phyloP scores from a whole-genome alignment of 1,284 basidiomycete species.

The Ustilago loliicola region DNA sequence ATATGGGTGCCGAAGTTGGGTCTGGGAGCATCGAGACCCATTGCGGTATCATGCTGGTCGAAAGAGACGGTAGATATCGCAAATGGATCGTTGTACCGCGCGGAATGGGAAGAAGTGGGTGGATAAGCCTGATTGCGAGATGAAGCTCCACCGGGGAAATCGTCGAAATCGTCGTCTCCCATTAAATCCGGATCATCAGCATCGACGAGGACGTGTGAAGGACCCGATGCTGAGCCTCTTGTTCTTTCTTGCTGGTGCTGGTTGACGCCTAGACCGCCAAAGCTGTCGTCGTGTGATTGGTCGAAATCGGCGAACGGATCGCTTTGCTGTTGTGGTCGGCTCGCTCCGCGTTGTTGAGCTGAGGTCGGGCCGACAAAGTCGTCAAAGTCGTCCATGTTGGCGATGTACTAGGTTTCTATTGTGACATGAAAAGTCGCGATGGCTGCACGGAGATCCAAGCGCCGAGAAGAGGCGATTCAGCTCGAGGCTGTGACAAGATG shows the following conservation, averaged over 20 bases:
- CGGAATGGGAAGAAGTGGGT: conserved; percentile 9
- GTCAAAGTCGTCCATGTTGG: conserved; percentile 64
- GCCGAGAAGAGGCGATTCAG: neutral
- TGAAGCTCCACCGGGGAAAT: conserved; percentile 19
- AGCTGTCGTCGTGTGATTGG: conserved; percentile 30
- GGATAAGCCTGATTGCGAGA: conserved; percentile 39
- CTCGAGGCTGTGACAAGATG: neutral
- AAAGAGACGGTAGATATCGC: conserved; percentile 37
- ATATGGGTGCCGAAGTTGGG: conserved; percentile 37
- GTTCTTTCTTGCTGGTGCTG: neutral
- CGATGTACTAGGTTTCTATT: neutral
- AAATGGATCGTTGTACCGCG: conserved; percentile 32
- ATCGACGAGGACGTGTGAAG: conserved; percentile 65
- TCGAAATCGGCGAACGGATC: conserved; percentile 42
- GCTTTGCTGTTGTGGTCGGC: conserved; percentile 11
- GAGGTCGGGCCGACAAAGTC: conserved; percentile 49
- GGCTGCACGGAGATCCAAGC: conserved; percentile 2
- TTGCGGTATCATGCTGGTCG: conserved; percentile 43
- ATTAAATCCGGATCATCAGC: conserved; percentile 65
- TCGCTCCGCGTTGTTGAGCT: conserved; percentile 2
- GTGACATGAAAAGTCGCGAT: conserved; percentile 2
- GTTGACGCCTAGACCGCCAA: conserved; percentile 23
- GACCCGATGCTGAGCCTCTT: conserved; percentile 16
- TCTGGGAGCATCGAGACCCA: conserved; percentile 46
- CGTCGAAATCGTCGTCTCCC: conserved; percentile 56